phyloP scores from a whole-genome alignment of 148 eudicot species.

The Pouteria glomerata region DNA sequence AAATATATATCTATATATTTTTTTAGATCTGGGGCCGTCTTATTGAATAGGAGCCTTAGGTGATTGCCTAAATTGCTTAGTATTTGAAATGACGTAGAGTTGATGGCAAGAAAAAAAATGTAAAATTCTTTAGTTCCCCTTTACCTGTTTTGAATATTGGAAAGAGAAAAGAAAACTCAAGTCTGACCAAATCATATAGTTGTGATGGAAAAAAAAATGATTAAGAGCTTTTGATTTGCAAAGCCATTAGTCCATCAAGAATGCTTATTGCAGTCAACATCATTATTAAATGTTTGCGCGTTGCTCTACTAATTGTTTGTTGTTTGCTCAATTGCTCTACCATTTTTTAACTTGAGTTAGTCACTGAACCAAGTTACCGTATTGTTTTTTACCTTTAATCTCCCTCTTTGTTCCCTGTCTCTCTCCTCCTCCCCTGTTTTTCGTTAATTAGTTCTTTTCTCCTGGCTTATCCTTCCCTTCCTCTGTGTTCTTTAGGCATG shows the following conservation, averaged over 20 bases:
- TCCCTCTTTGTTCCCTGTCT: too few relatives aligned
- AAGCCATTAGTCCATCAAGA: neutral
- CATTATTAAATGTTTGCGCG: neutral
- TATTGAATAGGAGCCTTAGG: too few relatives aligned
- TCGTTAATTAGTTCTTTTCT: neutral
- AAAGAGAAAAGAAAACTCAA: neutral
- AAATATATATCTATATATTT: too few relatives aligned
- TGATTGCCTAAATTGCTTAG: too few relatives aligned
- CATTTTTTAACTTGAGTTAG: neutral
- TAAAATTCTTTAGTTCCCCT: too few relatives aligned
- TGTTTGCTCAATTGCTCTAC: neutral
- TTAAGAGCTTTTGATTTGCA: neutral
- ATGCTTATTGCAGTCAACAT: neutral
- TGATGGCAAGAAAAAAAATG: too few relatives aligned
- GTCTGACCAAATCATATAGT: neutral
- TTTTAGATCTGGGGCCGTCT: too few relatives aligned
- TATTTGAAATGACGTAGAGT: too few relatives aligned
- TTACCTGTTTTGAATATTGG: too few relatives aligned
- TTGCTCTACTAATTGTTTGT: neutral
- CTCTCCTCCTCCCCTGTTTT: too few relatives aligned
- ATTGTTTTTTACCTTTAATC: neutral
- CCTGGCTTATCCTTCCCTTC: neutral
- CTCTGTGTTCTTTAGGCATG: slow-evolving; percentile 54
- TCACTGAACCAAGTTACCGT: neutral
- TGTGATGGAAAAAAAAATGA: neutral